Evolutionary conservation across 2,329 filamentous ascomycete genomes (phyloP).

Genomic region (Cladophialophora exuberans): DNA sequence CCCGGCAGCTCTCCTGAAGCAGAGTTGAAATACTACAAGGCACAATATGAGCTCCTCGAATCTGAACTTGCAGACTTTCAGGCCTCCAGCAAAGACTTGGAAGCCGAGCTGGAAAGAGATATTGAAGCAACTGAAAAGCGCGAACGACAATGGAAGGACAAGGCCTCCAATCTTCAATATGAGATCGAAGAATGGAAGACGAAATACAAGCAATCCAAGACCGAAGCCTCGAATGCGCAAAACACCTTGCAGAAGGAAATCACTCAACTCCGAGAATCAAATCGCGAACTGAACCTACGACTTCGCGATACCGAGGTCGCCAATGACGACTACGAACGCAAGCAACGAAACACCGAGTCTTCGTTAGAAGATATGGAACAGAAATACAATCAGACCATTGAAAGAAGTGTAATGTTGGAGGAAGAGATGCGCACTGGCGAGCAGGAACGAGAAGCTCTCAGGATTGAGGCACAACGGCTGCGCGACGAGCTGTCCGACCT

Average conservation of each 20-base stretch:
- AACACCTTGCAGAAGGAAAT: conserved; percentile 92
- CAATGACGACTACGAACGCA: conserved; percentile 97
- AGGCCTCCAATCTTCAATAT: conserved; percentile 79
- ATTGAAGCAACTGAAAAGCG: conserved; percentile 93
- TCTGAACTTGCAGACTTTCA: conserved; percentile 92
- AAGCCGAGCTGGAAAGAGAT: conserved; percentile 93
- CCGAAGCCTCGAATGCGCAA: conserved; percentile 82
- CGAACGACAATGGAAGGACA: conserved; percentile 82
- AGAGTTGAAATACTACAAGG: conserved; percentile 90
- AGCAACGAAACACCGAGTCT: conserved; percentile 92
- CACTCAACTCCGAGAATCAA: conserved; percentile 82
- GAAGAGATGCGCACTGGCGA: conserved; percentile 91
- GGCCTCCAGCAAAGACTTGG: conserved; percentile 88
- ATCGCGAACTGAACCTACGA: conserved; percentile 77
- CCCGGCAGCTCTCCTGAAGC: conserved; percentile 60
- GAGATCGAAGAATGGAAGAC: conserved; percentile 99
- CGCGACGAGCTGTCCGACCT: conserved; percentile 90
- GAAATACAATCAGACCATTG: conserved; percentile 94
- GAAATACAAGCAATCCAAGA: conserved; percentile 94
- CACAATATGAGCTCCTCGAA: conserved; percentile 91
- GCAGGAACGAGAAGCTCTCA: conserved; percentile 83
- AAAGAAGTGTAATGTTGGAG: conserved; percentile 88
- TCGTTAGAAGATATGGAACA: conserved; percentile 96
- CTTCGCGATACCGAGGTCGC: conserved; percentile 94
- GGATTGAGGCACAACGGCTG: conserved; percentile 88